Conservation (phyloP, 116 monocot species). For the Iris pallida region DNA sequence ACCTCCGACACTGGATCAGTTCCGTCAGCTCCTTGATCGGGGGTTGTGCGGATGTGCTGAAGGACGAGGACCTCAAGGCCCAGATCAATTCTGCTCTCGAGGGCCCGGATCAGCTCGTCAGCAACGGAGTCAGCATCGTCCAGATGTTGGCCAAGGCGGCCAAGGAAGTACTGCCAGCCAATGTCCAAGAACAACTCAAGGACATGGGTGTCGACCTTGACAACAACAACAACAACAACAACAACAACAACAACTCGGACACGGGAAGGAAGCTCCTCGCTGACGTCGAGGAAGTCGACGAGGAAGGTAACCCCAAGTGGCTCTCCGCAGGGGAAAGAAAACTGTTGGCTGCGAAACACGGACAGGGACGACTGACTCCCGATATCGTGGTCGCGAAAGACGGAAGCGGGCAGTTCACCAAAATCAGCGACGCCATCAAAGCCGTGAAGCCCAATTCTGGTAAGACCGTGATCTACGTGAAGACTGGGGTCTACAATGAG, state of each 20-base stretch:
- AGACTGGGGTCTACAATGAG: conserved; percentile 66
- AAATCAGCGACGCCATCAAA: conserved; percentile 53
- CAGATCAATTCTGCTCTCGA: conserved; percentile 30
- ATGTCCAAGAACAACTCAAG: no score
- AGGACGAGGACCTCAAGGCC: conserved; percentile 30
- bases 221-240: conserved; percentile 8
- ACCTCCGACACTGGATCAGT: conserved; percentile 52
- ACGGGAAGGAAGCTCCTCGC: conserved; percentile 2
- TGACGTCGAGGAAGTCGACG: not conserved
- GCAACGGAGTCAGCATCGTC: conserved; percentile 73
- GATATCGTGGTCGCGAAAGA: conserved; percentile 79
- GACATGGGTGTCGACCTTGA: no score
- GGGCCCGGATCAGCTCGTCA: conserved; percentile 42
- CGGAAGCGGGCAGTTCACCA: conserved; percentile 72
- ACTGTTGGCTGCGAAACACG: conserved; percentile 23
- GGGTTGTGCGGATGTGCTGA: conserved; percentile 58
- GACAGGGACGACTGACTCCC: conserved; percentile 15
- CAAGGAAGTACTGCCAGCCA: not conserved
- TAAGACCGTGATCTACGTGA: conserved; percentile 70
- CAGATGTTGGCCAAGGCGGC: conserved; percentile 16
- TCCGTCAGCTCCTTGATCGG: conserved; percentile 51
- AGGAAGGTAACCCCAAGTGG: conserved; percentile 37
- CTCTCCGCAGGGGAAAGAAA: conserved; percentile 42
- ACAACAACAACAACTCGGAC: conserved; percentile 2
- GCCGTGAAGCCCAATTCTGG: conserved; percentile 22